These are phyloP conservation scores for Pyrus pyrifolia DNA, from an alignment of 306 rosid species.

Conservation along the genomic window DNA sequence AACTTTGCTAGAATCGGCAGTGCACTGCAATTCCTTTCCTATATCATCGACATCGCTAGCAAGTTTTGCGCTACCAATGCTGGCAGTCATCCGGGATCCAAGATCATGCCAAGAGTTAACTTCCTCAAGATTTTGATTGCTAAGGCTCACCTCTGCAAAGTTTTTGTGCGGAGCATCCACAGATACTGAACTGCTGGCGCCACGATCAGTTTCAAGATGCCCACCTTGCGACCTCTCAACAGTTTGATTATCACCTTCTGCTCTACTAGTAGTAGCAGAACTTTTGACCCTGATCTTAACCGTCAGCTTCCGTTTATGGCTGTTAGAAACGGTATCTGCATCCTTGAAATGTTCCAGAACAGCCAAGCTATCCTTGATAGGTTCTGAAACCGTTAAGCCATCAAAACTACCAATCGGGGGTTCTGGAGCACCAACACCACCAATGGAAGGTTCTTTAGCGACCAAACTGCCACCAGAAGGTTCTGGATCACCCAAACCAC, in stretches of 20 bases:
- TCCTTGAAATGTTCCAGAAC: constrained; percentile 49
- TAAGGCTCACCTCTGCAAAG: constrained; percentile 47
- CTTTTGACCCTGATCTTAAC: constrained; percentile 76
- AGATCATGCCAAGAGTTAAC: constrained; percentile 68
- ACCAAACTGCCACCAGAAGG: constrained; percentile 1
- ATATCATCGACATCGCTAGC: constrained; percentile 61
- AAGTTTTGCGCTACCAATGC: constrained; percentile 84
- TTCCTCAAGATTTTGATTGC: constrained; percentile 71
- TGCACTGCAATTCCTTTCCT: constrained; percentile 78
- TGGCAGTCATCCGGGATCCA: constrained; percentile 88
- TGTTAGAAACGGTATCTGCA: constrained; percentile 48
- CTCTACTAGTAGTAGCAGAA: constrained; percentile 81
- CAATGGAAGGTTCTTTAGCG: background rate
- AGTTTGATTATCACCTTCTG: constrained; percentile 65
- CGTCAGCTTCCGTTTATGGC: constrained; percentile 58
- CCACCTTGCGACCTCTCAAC: constrained; percentile 63
- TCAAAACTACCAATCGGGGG: constrained; percentile 1
- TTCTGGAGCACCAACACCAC: constrained; percentile 7
- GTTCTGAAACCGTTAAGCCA: constrained; percentile 16
- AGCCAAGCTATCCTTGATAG: constrained; percentile 17
- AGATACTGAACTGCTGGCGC: constrained; percentile 84
- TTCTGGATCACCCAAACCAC: background rate
- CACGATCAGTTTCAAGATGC: constrained; percentile 50
- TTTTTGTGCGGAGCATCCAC: constrained; percentile 90
- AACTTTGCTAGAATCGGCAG: constrained; percentile 77